These are phyloP conservation scores for Bisporella sp. DNA, from an alignment of 2,329 filamentous ascomycete species.

Conservation along the genomic window DNA sequence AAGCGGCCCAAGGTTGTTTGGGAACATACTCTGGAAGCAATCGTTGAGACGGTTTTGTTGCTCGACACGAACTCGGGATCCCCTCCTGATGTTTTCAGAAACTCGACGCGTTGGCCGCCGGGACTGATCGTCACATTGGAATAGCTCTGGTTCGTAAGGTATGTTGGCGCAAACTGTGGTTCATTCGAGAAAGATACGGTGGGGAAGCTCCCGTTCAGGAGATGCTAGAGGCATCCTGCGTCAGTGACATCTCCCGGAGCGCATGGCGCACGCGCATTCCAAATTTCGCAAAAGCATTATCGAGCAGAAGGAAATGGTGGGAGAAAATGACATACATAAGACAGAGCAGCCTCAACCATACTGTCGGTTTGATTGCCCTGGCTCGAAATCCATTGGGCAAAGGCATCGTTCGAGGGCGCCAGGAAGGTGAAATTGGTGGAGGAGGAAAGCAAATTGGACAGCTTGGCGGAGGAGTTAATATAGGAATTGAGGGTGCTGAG, in stretches of 20 bases:
- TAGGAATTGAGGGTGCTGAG: slow-evolving; percentile 3
- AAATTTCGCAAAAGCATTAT: neutral
- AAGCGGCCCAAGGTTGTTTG: neutral
- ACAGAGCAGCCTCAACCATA: too few species aligned
- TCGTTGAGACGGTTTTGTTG: slow-evolving; percentile 3
- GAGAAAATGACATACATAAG: too few species aligned
- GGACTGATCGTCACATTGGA: slow-evolving; percentile 2
- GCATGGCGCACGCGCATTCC: neutral
- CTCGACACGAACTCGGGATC: slow-evolving; percentile 2
- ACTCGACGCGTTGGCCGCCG: slow-evolving; percentile 1
- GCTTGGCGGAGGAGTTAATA: slow-evolving; percentile 1
- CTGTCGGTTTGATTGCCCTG: too few species aligned
- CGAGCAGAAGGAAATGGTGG: too few species aligned
- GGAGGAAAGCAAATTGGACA: neutral
- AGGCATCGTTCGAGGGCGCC: slow-evolving; percentile 5
- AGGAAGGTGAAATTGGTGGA: slow-evolving; percentile 4
- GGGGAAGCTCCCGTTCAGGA: slow-evolving; percentile 3
- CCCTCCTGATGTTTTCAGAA: neutral
- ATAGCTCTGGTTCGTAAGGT: slow-evolving; percentile 2
- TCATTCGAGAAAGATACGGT: neutral
- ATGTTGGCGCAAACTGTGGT: slow-evolving; percentile 1
- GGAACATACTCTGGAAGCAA: neutral
- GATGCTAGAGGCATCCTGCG: neutral
- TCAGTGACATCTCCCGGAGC: too few species aligned
- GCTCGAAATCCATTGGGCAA: neutral